phyloP scores from a whole-genome alignment of 805 yeast species.

The Candida berthetii region DNA sequence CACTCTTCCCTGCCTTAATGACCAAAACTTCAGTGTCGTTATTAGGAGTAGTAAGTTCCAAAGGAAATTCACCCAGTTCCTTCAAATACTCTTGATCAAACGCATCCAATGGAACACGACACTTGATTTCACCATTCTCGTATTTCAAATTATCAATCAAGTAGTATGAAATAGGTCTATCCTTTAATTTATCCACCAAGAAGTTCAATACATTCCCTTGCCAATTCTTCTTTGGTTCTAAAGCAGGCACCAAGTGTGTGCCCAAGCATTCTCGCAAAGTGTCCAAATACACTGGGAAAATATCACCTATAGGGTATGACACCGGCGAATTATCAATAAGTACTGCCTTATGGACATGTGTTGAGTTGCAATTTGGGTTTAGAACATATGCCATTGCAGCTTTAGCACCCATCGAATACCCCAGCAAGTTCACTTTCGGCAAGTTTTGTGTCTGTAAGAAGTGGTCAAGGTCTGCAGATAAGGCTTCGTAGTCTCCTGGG shows the following conservation, averaged over 20 bases:
- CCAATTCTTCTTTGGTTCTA: not conserved
- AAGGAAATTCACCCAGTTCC: slow-evolving; percentile 17
- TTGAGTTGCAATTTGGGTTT: slow-evolving; percentile 17
- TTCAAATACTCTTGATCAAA: slow-evolving; percentile 2
- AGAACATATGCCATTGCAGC: slow-evolving; percentile 39
- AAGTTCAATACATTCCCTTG: not conserved
- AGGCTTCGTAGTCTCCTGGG: slow-evolving; percentile 35
- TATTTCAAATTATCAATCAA: not conserved
- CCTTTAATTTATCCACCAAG: slow-evolving; percentile 5
- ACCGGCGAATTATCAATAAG: slow-evolving; percentile 39
- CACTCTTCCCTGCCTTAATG: slow-evolving; percentile 33
- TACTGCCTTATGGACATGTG: slow-evolving; percentile 27
- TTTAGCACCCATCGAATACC: slow-evolving; percentile 55
- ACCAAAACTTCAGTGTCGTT: slow-evolving; percentile 22
- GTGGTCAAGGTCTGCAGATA: slow-evolving; percentile 36
- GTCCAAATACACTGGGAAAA: slow-evolving; percentile 22
- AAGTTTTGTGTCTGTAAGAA: slow-evolving; percentile 24
- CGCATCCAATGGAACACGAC: slow-evolving; percentile 15
- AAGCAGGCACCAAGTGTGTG: not conserved
- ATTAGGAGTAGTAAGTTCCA: not conserved
- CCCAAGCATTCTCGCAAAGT: slow-evolving; percentile 24
- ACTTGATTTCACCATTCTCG: slow-evolving; percentile 10
- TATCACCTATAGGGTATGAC: slow-evolving; percentile 19
- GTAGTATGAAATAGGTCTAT: not conserved
- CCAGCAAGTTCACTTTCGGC: slow-evolving; percentile 25